Evolutionary conservation across 1,284 basidiomycete genomes (phyloP), one percentile per base, ranked within the genome.

Genomic region (Macrocystidia cucumis): DNA sequence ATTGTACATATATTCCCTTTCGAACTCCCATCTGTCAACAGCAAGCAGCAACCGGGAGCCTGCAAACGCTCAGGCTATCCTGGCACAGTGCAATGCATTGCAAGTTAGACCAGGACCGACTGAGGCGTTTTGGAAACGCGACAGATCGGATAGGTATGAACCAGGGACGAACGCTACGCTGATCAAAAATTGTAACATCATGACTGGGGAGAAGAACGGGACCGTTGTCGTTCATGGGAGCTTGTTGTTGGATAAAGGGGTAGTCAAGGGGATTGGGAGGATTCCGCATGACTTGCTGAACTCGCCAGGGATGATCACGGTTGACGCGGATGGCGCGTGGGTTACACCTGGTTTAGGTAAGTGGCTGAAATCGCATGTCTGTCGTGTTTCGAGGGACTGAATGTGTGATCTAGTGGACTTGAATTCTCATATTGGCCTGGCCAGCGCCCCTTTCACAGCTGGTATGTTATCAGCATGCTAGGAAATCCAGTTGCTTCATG

Each of bases 151-250:
- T 50, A 65, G 89, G 26, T 86, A 72, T 47, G 85, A 81, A 35
- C 55, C 59, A 4, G 80, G 78, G 2, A 82, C 81, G 0, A 68
- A 67, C 25, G 60, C 78, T 3, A 77, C 78, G 5, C 63, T 82
- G 46, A 79, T 93, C 46, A 69, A 69, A 52, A 91, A 93, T 54
- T 87, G 77, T 2, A 78, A 75, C 0, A 68, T 95, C 12, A 88
- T 89, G 70, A 90, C 85, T 0, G 88, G 88, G 12, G 71, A 69
- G 29, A 57, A 76, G 22, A 72, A 78, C 34, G 80, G 78, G 4
- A 71, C 68, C 12, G 74, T 83, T 45, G 59, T 85, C 23, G 53
- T 86, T 12, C 58, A 68, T 18, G 81, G 76, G 3, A 76, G 79
- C 45, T 52, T 82, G 29, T 56, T 76, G 16, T 55, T 83, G 27